Base-by-base conservation (phyloP, 108 stramenopile genomes). In the Cyclotella cryptica region DNA sequence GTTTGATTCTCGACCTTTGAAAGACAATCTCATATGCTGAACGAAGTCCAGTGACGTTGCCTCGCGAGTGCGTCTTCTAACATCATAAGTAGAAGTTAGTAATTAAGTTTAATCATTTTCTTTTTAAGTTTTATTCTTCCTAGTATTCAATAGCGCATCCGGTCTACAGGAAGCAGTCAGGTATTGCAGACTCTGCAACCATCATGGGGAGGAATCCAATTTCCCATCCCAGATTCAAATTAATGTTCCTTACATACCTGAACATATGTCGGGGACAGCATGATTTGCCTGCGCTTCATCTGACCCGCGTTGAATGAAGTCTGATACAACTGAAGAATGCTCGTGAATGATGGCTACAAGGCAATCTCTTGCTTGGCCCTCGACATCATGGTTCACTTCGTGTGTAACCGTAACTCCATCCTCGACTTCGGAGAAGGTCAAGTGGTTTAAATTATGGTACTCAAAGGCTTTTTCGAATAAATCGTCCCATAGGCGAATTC, bases 401-500 rank as follows among this genome's bases (percentile, higher is more conserved):
- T 77, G 76, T 22, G 24, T 41, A 0, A 70, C 76, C 15, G 28
- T 30, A 2, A 77, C 47, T 15, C 76, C 76, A 51, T 77, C 43
- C 29, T 44, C 59, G 18, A 44, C 22, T 24, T 70, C 24, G 3
- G 55, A 10, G 15, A 70, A 19, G 0, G 27, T 51, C 43, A 70
- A 45, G 10, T 69, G 21, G 26, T 77, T 66, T 1, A 60, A 44
- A 69, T 77, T 68, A 19, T 66, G 76, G 17, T 57, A 43, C 10
- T 69, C 66, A 46, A 61, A 77, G 7, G 51, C 69, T 1, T 30
- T 35, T 0, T 35, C 55, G 27, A 77, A 77, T 41, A 77, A 58
- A 51, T 77, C 76, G 24, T 77, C 69, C 76, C 69, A 77, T 24
- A 41, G 44, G 13, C 69, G 76, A 61, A 77, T 77, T 9, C 41